Base-by-base conservation (phyloP, 2,329 filamentous ascomycete species). In the Colletotrichum sp. region DNA sequence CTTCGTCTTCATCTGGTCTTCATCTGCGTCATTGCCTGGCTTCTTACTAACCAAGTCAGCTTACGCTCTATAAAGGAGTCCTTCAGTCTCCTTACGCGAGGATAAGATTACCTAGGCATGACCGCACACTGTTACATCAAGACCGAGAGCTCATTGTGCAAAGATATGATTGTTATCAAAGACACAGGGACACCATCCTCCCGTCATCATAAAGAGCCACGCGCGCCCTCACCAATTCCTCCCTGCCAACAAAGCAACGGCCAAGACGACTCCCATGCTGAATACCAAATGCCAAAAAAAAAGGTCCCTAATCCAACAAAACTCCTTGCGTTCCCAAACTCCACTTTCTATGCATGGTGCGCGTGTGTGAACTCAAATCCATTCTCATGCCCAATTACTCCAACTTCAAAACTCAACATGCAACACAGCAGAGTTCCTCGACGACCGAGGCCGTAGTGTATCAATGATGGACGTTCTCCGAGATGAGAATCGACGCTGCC, bases 341-440 rank as follows among this genome's bases (percentile, higher is more conserved):
- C 43, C 43, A 51, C 43, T 51, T 51, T 51, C 43, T n/a, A 51
- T 51, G 43, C 43, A 51, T 51, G 43, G n/a, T 51, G 43, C n/a
- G 43, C 43, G 43, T 12, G n/a, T 21, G 43, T 51, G 43, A 51
- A 51, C 43, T 51, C 43, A 21, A 51, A 51, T 51, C n/a, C 43
- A 51, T 51, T 51, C 43, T 51, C n/a, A 21, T 51, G n/a, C n/a
- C 33, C n/a, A n/a, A 4, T 21, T n/a, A 24, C 43, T 51, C n/a
- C n/a, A 13, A 24, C n/a, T 51, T 67, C 29, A 74, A 72, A 74
- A 74, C 34, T 74, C 72, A 63, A 74, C 57, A 55, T 74, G 72
- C 47, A 64, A 58, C 57, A 74, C 18, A 11, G 34, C 36, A 15
- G 69, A 67, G 62, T 57, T 74, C 43, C 71, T 63, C 59, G 72